Evolutionary conservation across 352 stramenopile genomes (phyloP), one percentile per base, ranked within the genome.

Genomic region (Halophytophthora batemanensis): DNA sequence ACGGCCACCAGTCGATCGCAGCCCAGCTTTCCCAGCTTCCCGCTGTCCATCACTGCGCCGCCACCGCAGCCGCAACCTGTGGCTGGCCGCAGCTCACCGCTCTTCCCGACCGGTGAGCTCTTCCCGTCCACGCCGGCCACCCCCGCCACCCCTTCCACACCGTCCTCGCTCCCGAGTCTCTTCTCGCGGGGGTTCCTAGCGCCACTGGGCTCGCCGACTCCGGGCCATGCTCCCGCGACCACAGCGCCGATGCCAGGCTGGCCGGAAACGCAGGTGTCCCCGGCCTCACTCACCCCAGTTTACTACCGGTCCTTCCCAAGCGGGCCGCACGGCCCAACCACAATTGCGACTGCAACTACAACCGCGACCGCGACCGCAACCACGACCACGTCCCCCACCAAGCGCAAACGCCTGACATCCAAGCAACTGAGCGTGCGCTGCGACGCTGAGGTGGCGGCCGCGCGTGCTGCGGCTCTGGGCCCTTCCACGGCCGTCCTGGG

Each of bases 391-490:
- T 89, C 81, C 11, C 76, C 81, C 8, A 60, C 82, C 25, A 92
- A 92, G 61, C 74, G 76, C 33, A 89, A 87, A 66, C 86, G 74
- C 56, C 86, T 92, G 56, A 83, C 78, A 37, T 74, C 77, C 34
- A 87, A 90, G 63, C 77, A 91, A 56, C 47, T 84, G 1, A 71
- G 54, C 45, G 65, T 81, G 34, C 49, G 53, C 15, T 70, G 61
- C 43, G 66, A 69, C n/a, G 63, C 53, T 2, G 59, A 72, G 51
- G 59, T 72, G 46, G 69, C 73, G 12, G 70, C 68, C 14, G 65
- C 68, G 18, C 71, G 65, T 21, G 56, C 29, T 43, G 45, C 44
- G 21, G 34, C 31, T 6, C 29, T 67, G 0, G 40, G 50, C 15
- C 44, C 63, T 3, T 34, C 67, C 23, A 59, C 51, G 34, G 39